These are phyloP conservation scores for Venturia pyrina DNA, from an alignment of 2,329 filamentous ascomycete species.

Conservation along the genomic window DNA sequence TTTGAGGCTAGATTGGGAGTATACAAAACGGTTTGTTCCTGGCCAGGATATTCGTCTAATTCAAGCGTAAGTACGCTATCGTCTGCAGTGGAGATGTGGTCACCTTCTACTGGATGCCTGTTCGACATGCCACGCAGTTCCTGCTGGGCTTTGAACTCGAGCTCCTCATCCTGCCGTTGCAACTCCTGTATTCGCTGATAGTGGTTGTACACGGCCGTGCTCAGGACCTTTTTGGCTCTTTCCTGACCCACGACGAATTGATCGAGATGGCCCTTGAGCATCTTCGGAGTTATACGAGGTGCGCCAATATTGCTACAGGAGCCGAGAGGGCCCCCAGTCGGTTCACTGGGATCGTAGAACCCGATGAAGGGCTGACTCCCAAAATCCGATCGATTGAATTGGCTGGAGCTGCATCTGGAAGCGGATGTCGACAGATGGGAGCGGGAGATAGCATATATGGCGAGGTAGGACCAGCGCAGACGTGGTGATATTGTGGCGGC, in stretches of 20 bases:
- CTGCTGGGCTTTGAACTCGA: conserved; percentile 63
- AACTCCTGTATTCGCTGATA: conserved; percentile 77
- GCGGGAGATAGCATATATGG: conserved; percentile 25
- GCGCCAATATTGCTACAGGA: conserved; percentile 48
- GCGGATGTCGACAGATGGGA: conserved; percentile 26
- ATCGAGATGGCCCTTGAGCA: conserved; percentile 81
- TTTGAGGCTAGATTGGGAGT: conserved; percentile 8
- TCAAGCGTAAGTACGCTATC: conserved; percentile 13
- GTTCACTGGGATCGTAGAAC: conserved; percentile 52
- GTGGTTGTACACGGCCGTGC: conserved; percentile 91
- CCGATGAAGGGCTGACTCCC: conserved; percentile 51
- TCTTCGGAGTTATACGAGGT: conserved; percentile 49
- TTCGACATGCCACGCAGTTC: conserved; percentile 59
- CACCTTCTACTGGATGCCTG: conserved; percentile 69
- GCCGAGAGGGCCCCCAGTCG: conserved; percentile 53
- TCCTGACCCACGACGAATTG: conserved; percentile 96
- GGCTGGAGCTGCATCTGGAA: conserved; percentile 30
- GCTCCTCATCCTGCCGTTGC: conserved; percentile 67
- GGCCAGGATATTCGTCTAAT: conserved; percentile 52
- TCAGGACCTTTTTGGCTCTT: conserved; percentile 85
- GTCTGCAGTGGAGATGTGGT: not conserved
- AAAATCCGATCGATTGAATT: conserved; percentile 53
- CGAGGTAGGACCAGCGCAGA: conserved; percentile 16
- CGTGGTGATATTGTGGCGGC: conserved; percentile 19
- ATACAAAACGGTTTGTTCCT: conserved; percentile 38